A percentile compares a stretch with the other conserved stretches of the same genome.
Evolutionary conservation across 1,284 basidiomycete species (phyloP).

Genomic region (Tylopilus sp.): DNA sequence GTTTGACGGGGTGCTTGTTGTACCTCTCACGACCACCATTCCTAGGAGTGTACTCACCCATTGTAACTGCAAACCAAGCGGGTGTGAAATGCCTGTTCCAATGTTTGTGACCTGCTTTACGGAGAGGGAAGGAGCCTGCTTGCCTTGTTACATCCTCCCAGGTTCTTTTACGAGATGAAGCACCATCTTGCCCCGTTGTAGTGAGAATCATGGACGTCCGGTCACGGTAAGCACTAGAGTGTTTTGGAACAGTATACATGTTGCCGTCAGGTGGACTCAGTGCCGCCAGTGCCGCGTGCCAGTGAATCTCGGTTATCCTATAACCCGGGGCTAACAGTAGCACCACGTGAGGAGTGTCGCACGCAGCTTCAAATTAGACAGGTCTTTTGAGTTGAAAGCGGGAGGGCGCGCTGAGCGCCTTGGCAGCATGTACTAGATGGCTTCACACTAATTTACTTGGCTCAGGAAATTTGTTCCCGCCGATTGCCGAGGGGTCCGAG

Average conservation of each 20-base stretch:
- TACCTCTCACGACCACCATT: neutral
- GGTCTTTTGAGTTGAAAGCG: no score
- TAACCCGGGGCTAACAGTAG: no score
- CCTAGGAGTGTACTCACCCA: constrained; percentile 53
- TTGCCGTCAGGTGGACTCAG: neutral
- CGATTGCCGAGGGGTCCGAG: no score
- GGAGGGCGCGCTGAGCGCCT: no score
- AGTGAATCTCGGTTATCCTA: no score
- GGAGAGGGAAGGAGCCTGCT: constrained; percentile 13
- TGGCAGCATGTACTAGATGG: no score
- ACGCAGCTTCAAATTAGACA: no score
- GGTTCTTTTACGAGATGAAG: constrained; percentile 23
- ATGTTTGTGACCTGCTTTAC: neutral
- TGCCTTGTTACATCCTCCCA: constrained; percentile 34
- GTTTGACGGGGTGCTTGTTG: neutral
- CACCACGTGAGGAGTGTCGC: no score
- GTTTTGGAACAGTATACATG: neutral
- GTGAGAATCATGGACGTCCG: neutral
- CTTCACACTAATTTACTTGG: no score
- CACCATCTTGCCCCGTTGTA: constrained; percentile 1
- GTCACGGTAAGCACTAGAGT: neutral
- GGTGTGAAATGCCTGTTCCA: constrained; percentile 54
- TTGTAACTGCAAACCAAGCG: constrained; percentile 63
- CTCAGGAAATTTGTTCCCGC: no score
- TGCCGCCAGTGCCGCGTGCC: no score